Percentiles rank a stretch among this genome's conserved stretches.
These are phyloP conservation scores for Solanum tacnaense DNA, from an alignment of 257 asterid genomes.

Conservation along the genomic window DNA sequence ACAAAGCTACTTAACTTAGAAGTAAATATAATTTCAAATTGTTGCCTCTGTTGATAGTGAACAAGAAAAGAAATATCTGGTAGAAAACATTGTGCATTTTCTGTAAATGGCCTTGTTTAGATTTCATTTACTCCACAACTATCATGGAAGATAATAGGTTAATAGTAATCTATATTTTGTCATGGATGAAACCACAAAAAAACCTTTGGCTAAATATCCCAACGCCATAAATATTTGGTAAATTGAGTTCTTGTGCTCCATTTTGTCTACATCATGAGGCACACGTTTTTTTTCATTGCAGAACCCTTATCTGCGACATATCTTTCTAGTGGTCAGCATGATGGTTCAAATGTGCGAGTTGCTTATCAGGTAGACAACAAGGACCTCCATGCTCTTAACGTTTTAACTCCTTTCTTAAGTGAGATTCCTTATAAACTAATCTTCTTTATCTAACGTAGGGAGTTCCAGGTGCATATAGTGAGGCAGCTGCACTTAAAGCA, in stretches of 20 bases:
- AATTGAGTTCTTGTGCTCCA: neutral
- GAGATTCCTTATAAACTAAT: neutral
- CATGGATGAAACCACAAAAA: neutral
- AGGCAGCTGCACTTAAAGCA: slow-evolving; percentile 86
- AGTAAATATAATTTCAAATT: neutral
- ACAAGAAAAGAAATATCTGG: neutral
- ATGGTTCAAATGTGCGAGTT: slow-evolving; percentile 59
- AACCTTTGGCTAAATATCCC: neutral
- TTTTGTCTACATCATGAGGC: neutral
- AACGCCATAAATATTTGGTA: neutral
- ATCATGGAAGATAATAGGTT: neutral
- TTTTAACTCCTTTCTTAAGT: neutral
- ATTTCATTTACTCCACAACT: neutral
- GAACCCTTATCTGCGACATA: slow-evolving; percentile 72
- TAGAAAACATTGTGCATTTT: neutral
- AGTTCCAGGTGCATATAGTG: slow-evolving; percentile 81
- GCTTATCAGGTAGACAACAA: slow-evolving; percentile 68
- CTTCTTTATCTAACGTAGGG: slow-evolving; percentile 40
- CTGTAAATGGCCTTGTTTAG: neutral
- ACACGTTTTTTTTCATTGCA: slow-evolving; percentile 14
- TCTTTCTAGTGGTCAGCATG: slow-evolving; percentile 20
- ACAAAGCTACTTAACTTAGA: neutral
- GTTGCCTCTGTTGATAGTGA: neutral
- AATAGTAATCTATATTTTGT: neutral
- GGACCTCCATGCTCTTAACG: neutral